Conservation (phyloP, 169 alveolate species). For the Plasmodium falciparum region DNA sequence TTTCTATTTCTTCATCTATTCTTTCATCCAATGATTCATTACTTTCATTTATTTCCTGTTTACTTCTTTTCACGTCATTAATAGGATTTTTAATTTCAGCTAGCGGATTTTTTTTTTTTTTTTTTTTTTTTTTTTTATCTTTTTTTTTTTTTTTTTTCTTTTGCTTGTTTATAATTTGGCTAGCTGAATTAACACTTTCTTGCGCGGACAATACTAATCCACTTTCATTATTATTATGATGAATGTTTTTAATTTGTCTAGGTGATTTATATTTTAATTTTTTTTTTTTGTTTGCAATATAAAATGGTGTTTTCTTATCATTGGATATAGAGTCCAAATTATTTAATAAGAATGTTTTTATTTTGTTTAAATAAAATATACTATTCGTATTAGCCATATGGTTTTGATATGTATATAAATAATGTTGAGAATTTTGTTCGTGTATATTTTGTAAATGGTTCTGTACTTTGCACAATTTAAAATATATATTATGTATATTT, state of each 20-base stretch:
- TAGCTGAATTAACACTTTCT: not conserved
- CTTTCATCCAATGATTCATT: no score
- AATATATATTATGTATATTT: conserved; percentile 63
- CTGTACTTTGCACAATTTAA: conserved; percentile 22
- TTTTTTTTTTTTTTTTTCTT: no score
- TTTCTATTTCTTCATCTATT: no score
- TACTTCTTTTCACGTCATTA: no score
- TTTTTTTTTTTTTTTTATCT: no score
- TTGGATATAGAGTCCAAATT: conserved; percentile 25
- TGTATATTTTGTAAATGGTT: not conserved
- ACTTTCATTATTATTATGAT: not conserved
- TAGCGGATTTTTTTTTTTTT: no score
- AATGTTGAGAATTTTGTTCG: conserved; percentile 10
- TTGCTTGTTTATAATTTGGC: no score
- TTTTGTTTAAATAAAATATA: conserved; percentile 20
- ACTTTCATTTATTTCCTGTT: no score
- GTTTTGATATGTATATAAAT: conserved; percentile 13
- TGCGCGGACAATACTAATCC: no score
- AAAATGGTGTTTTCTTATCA: not conserved
- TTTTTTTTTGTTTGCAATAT: conserved; percentile 7
- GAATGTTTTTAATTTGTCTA: not conserved
- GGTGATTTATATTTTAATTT: not conserved
- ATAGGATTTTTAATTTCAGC: no score
- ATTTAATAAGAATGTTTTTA: conserved; percentile 39
- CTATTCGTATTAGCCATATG: conserved; percentile 8